Percentiles rank a stretch among this genome's conserved stretches.
These are phyloP conservation scores for Aspergillus panamensis DNA, from an alignment of 495 filamentous ascomycete species.

Conservation along the genomic window DNA sequence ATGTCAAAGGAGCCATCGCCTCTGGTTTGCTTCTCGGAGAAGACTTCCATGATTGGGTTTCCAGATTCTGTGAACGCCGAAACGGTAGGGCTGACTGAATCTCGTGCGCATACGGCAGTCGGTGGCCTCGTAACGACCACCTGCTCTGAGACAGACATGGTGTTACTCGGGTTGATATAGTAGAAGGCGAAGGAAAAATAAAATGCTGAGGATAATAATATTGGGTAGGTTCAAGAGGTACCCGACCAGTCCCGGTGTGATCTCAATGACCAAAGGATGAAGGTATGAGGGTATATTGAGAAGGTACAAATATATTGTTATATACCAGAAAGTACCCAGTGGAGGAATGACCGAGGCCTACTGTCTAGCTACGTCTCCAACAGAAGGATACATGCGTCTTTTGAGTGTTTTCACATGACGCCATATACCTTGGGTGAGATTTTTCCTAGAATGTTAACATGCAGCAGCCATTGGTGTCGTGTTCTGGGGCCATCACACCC, in stretches of 20 bases:
- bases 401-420: conserved; percentile 21
- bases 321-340: conserved; percentile 11
- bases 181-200: conserved; percentile 5
- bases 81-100: conserved; percentile 21
- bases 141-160: conserved; percentile 32
- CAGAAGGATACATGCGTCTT: conserved; percentile 17
- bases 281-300: not conserved
- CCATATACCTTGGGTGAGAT: conserved; percentile 14
- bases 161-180: conserved; percentile 23
- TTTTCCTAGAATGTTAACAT: conserved; percentile 19
- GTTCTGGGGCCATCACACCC: conserved; percentile 5
- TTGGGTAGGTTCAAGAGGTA: not conserved
- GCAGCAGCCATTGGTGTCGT: conserved; percentile 11
- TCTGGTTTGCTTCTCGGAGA: conserved; percentile 27
- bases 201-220: too few species aligned
- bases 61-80: conserved; percentile 28
- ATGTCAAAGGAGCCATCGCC: conserved; percentile 28
- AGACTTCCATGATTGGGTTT: conserved; percentile 21
- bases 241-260: not conserved
- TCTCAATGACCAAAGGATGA: not conserved
- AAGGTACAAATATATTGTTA: conserved; percentile 1
- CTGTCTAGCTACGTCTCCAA: conserved; percentile 2
- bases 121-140: conserved; percentile 25
- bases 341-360: conserved; percentile 6
- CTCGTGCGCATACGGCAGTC: conserved; percentile 20